Percentiles rank a stretch among this genome's conserved stretches.
phyloP scores from a whole-genome alignment of 345 rosid species.

The Gossypium bickii region DNA sequence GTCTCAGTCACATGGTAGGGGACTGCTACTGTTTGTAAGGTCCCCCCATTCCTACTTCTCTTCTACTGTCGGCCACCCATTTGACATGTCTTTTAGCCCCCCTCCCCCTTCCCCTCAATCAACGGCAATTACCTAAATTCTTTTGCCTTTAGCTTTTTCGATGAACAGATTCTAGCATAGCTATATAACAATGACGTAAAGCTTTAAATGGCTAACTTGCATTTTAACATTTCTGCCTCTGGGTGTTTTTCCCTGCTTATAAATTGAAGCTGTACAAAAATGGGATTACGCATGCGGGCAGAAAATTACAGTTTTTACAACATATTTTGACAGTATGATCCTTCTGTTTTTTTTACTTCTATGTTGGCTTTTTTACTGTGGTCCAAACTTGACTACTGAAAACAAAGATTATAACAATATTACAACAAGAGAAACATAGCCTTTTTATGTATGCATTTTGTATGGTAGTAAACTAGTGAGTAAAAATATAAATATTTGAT shows the following conservation, averaged over 20 bases:
- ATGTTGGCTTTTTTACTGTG: conserved; percentile 23
- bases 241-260: conserved; percentile 14
- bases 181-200: not conserved
- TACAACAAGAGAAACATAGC: conserved; percentile 30
- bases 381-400: conserved; percentile 38
- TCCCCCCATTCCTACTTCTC: conserved; percentile 32
- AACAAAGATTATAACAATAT: conserved; percentile 25
- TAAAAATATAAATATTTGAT: conserved; percentile 21
- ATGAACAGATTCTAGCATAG: too few species aligned
- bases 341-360: conserved; percentile 1
- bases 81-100: conserved; percentile 21
- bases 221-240: not conserved
- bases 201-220: not conserved
- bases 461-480: conserved; percentile 36
- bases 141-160: not conserved
- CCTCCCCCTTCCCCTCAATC: not conserved
- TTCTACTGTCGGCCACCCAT: conserved; percentile 30
- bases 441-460: conserved; percentile 44
- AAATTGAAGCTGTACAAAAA: conserved; percentile 25
- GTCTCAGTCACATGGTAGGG: conserved; percentile 32
- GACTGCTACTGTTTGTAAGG: conserved; percentile 1
- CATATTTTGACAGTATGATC: conserved; percentile 26
- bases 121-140: conserved; percentile 1
- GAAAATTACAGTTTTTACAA: conserved; percentile 21
- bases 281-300: not conserved